Evolutionary conservation across 2,329 filamentous ascomycete species (phyloP).

Genomic region (Arthrobotrys conoides): DNA sequence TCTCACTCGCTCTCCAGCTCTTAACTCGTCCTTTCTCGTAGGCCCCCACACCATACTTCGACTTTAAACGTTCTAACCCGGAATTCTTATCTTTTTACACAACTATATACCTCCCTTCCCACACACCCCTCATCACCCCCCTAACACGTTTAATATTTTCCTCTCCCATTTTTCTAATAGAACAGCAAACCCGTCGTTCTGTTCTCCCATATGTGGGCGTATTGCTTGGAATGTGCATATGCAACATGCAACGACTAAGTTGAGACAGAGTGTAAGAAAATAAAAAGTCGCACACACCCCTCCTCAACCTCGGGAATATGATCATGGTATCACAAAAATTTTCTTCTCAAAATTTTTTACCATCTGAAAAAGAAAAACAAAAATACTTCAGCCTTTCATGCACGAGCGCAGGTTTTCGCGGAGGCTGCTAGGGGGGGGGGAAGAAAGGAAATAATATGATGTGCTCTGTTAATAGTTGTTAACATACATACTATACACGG

Average conservation of each 20-base stretch:
- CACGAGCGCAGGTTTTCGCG: constrained; percentile 58
- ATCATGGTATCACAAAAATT: constrained; percentile 34
- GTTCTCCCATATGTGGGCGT: constrained; percentile 16
- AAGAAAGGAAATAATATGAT: constrained; percentile 25
- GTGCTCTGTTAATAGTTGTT: constrained; percentile 28
- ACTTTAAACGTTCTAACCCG: constrained; percentile 9
- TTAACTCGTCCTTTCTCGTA: constrained; percentile 16
- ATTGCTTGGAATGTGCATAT: constrained; percentile 37
- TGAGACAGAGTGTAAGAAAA: neutral
- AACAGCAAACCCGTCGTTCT: neutral
- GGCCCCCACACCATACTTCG: constrained; percentile 29
- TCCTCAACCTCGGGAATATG: neutral
- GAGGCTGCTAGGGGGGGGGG: constrained; percentile 19
- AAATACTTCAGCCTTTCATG: constrained; percentile 38
- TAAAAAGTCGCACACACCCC: neutral
- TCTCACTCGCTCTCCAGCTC: constrained; percentile 11
- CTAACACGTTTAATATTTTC: neutral
- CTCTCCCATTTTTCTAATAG: neutral
- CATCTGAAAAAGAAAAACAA: constrained; percentile 10
- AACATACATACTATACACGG: constrained; percentile 15
- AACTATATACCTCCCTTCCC: constrained; percentile 9
- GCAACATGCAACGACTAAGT: constrained; percentile 26
- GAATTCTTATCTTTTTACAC: constrained; percentile 29
- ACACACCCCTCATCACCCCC: neutral
- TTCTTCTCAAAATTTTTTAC: neutral